phyloP scores from a whole-genome alignment of 176 grass and related monocot genomes.

The Carex pumila region DNA sequence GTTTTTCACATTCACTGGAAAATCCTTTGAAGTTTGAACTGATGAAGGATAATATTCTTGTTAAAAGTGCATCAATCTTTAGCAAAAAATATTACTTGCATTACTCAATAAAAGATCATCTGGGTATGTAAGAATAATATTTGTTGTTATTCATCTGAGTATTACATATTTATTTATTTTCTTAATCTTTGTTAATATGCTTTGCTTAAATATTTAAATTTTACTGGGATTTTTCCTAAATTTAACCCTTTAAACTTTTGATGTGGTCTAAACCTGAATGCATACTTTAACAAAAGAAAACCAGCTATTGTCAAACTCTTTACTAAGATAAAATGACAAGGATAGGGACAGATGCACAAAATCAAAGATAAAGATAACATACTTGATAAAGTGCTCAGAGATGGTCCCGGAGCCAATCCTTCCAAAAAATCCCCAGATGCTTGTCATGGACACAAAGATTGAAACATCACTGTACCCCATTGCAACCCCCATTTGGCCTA shows the following conservation, averaged over 20 bases:
- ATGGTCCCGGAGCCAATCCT: slow-evolving; percentile 78
- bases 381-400: slow-evolving; percentile 97
- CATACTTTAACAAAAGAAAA: neutral
- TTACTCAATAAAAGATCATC: neutral
- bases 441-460: slow-evolving; percentile 89
- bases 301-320: neutral
- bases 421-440: slow-evolving; percentile 98
- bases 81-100: neutral
- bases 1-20: neutral
- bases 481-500: slow-evolving; percentile 88
- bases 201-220: neutral
- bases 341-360: neutral
- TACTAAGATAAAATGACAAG: neutral
- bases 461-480: slow-evolving; percentile 89
- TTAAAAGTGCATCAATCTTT: neutral
- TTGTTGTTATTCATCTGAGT: neutral
- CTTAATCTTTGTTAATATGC: neutral
- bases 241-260: neutral
- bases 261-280: neutral
- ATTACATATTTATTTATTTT: neutral
- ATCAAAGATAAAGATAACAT: neutral
- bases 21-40: neutral
- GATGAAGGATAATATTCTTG: neutral
- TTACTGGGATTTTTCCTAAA: neutral
- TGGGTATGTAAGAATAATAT: neutral